Conservation (phyloP, 1,284 basidiomycete genomes). For the Rhodofomes roseus region DNA sequence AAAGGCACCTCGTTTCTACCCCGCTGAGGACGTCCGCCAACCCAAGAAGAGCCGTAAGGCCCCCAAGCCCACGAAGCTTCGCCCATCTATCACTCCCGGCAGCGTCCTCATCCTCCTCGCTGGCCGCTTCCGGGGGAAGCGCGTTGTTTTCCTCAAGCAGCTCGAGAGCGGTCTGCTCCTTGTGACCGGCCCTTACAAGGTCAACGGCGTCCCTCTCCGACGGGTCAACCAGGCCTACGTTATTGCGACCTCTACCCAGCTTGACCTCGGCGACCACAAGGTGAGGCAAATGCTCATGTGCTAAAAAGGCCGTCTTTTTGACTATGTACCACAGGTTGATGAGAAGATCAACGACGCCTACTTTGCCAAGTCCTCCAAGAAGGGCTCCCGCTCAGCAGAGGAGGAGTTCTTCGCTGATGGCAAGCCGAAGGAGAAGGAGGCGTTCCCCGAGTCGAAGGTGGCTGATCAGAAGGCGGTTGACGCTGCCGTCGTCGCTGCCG, state of each 20-base stretch:
- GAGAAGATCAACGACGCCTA: conserved; percentile 94
- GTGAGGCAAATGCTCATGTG: conserved; percentile 36
- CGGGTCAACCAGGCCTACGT: conserved; percentile 99
- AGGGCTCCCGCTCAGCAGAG: conserved; percentile 78
- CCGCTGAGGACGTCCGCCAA: conserved; percentile 89
- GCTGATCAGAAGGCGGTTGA: conserved; percentile 94
- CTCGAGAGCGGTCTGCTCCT: conserved; percentile 90
- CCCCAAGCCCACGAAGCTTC: conserved; percentile 74
- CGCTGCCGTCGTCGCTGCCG: conserved; percentile 76
- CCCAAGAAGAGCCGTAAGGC: conserved; percentile 93
- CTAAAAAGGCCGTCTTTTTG: not conserved
- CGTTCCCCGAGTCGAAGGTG: conserved; percentile 87
- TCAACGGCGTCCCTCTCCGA: conserved; percentile 98
- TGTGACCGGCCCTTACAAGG: conserved; percentile 97
- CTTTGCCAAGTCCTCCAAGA: conserved; percentile 82
- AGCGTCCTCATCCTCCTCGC: conserved; percentile 96
- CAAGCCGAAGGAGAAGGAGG: conserved; percentile 90
- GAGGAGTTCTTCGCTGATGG: conserved; percentile 95
- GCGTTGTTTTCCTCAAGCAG: conserved; percentile 98
- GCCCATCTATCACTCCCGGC: conserved; percentile 89
- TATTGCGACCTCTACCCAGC: conserved; percentile 96
- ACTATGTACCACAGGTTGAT: conserved; percentile 56
- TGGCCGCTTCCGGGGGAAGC: conserved; percentile 97
- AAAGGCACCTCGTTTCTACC: conserved; percentile 96
- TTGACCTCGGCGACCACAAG: conserved; percentile 79